Conservation (phyloP, 768 basidiomycete species). For the Termitomyces sp. region DNA sequence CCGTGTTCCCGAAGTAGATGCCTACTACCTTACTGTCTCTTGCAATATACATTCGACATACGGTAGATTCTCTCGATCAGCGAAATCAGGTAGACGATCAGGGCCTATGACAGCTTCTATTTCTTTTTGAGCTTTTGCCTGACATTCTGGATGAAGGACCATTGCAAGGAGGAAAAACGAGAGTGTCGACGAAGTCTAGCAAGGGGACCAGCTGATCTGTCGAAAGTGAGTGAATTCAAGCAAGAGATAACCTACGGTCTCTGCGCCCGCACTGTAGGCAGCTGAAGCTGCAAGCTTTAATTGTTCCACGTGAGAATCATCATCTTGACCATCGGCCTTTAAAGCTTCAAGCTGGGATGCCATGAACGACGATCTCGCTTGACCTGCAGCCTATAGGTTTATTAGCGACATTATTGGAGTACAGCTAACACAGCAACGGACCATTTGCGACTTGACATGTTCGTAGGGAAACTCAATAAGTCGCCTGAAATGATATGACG, state of each 20-base stretch:
- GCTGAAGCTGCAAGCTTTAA: background rate
- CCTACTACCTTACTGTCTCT: conserved; percentile 9
- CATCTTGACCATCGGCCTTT: background rate
- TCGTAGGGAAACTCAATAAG: background rate
- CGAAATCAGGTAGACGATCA: conserved; percentile 9
- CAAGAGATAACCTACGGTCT: background rate
- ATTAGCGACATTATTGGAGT: no score
- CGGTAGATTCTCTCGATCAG: conserved; percentile 15
- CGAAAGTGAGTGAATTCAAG: background rate
- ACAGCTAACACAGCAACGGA: background rate
- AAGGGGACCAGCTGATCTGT: background rate
- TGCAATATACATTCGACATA: conserved; percentile 18
- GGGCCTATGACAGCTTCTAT: conserved; percentile 18
- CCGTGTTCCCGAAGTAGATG: no score
- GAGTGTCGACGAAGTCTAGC: background rate
- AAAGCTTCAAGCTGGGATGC: background rate
- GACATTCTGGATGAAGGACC: conserved; percentile 18
- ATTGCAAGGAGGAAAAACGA: conserved; percentile 14
- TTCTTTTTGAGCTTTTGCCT: conserved; percentile 18
- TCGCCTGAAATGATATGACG: background rate
- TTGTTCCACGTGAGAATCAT: background rate
- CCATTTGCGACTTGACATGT: background rate
- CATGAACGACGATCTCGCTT: background rate
- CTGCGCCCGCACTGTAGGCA: background rate
- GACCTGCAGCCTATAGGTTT: background rate